Base-by-base conservation (phyloP, 2,329 filamentous ascomycete species). In the Leptographium radiaticola region DNA sequence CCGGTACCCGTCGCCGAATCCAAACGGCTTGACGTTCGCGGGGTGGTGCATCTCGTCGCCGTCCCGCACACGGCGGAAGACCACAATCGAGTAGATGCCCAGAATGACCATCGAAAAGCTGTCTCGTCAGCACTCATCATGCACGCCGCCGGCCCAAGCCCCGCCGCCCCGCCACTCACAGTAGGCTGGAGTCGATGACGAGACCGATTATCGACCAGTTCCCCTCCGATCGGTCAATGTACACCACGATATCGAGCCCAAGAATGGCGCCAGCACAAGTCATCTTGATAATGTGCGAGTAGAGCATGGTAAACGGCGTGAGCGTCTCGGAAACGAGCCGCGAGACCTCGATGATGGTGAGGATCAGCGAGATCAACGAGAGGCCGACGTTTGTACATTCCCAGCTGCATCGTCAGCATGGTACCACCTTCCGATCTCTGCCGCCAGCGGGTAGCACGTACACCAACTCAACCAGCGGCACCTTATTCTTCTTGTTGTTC, bases 251-350 rank as follows among this genome's bases (percentile, higher is more conserved):
- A 55, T 80, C 76, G 31, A 81, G 67, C 1, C 67, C 72, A 30
- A 80, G 65, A 31, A 75, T 73, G 39, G 70, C 70, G 8, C 66
- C 58, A 0, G 75, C 69, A 20, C 75, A 70, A 0, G 71, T 68
- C 45, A 75, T 57, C 59, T 79, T 80, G 60, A 80, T 58, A 54
- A 74, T 63, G 56, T 77, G 73, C 18, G 71, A 72, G 57, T 75
- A 72, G 4, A 80, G 64, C 67, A 81, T 71, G 6, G 71, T 72
- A 63, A 76, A 74, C 2, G 77, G 77, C 12, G 77, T 80, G 53
- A 81, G 62, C 1, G 71, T 69, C 62, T 79, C 67, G 44, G 71
- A 67, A 34, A 72, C 56, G 31, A 69, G 61, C 54, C 70, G 71
- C 20, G 64, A 61, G n/a, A 70, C 58, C 34, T 71, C 70, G 56